phyloP scores from a whole-genome alignment of 352 stramenopile species.

The Phytophthora citricola region DNA sequence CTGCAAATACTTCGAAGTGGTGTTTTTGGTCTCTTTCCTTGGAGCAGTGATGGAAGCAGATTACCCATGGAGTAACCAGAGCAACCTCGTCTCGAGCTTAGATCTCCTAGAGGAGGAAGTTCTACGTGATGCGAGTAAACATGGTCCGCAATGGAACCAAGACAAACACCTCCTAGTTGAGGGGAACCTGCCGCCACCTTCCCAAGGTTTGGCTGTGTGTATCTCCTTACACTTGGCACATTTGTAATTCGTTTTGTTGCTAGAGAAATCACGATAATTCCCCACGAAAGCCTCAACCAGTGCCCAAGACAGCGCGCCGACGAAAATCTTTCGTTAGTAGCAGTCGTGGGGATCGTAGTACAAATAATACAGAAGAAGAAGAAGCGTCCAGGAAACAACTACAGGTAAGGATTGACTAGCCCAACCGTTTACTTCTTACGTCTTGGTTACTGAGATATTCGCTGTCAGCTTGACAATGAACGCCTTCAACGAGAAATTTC shows the following conservation, averaged over 20 bases:
- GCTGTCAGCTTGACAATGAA: slow-evolving; percentile 30
- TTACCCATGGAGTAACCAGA: slow-evolving; percentile 25
- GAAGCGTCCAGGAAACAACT: slow-evolving; percentile 14
- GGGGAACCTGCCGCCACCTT: slow-evolving; percentile 33
- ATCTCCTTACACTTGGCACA: too few relatives aligned
- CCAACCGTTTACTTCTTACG: neutral
- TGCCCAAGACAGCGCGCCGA: slow-evolving; percentile 7
- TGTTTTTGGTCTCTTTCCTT: neutral
- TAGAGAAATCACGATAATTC: slow-evolving; percentile 30
- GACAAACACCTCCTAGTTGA: slow-evolving; percentile 34
- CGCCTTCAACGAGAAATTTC: slow-evolving; percentile 34
- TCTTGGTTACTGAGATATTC: neutral
- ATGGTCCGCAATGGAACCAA: slow-evolving; percentile 9
- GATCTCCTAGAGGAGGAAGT: slow-evolving; percentile 36
- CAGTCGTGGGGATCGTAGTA: slow-evolving; percentile 12
- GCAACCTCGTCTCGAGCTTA: slow-evolving; percentile 26
- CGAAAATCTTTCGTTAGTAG: slow-evolving; percentile 5
- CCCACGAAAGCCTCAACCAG: slow-evolving; percentile 28
- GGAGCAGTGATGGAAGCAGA: slow-evolving; percentile 18
- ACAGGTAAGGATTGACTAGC: slow-evolving; percentile 22
- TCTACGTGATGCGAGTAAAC: slow-evolving; percentile 12
- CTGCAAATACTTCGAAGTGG: slow-evolving; percentile 30
- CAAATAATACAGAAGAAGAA: slow-evolving; percentile 43
- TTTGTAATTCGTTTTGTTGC: neutral
- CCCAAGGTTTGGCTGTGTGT: slow-evolving; percentile 17